Base-by-base conservation (phyloP, 176 grass and related monocot genomes). In the Eremochloa ophiuroides region DNA sequence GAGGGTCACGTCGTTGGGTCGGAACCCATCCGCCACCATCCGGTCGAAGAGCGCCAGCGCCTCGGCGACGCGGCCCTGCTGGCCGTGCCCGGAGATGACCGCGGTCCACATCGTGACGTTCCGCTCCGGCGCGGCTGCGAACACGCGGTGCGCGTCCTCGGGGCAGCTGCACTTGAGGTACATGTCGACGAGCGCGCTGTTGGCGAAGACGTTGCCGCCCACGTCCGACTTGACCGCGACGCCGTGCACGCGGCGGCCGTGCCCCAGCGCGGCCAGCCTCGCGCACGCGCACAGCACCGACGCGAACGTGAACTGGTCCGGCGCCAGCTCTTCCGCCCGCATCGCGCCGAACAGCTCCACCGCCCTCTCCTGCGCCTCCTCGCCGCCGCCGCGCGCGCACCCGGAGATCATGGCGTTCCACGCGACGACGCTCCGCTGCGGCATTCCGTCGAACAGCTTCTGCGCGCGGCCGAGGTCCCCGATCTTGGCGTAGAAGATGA, bases 261-360 rank as follows among this genome's bases (percentile, higher is more conserved):
- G 86, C 25, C 75, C 83, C 22, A 92, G 83, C 69, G 70, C 75
- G 2, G 90, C 83, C 35, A 92, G 75, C 75, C 79, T 70, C n/a
- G 90, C 90, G 80, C 86, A 86, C 56, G 86, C 86, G 65, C 83
- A 63, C 17, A 92, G 80, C 64, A 83, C 86, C 7, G 90, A 92
- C 63, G 74, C 69, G 79, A 92, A 84, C 76, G 90, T 92, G 83
- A 89, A 89, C 69, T 92, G 86, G 76, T 92, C 90, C 41, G 86
- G 90, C 29, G 47, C 12, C 37, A 89, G 22, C 20, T 80, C 83
- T 29, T 30, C 53, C 15, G 70, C 69, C 4, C 90, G 80, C 90
- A 92, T 73, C 29, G 38, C 50, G 4, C 0, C 62, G 23, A 86
- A 92, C 67, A 86, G 66, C 30, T 77, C 80, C 69, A 84, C 28